These are phyloP conservation scores for Candolleomyces efflorescens DNA, from an alignment of 768 basidiomycete genomes.

Conservation along the genomic window DNA sequence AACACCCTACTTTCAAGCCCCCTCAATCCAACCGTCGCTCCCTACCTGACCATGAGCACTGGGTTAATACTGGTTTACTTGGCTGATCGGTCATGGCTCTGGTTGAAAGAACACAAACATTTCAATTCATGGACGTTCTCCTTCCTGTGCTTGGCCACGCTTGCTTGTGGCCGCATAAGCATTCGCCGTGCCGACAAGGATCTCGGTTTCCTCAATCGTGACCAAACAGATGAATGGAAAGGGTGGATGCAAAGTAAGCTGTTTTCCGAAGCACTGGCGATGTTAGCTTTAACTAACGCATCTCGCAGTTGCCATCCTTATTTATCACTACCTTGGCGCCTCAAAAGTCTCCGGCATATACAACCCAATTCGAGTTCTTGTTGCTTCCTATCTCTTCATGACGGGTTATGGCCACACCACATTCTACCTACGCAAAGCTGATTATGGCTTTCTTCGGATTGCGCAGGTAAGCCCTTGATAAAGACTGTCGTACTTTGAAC, in stretches of 20 bases:
- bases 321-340: conserved; percentile 90
- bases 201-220: conserved; percentile 83
- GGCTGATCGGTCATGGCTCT: conserved; percentile 83
- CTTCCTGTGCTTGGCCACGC: conserved; percentile 47
- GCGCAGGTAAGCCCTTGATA: conserved; percentile 46
- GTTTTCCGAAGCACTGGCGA: conserved; percentile 2
- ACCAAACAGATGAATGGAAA: conserved; percentile 97
- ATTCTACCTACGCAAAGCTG: conserved; percentile 86
- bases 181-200: conserved; percentile 75
- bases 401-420: conserved; percentile 88
- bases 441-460: conserved; percentile 76
- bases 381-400: conserved; percentile 91
- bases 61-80: conserved; percentile 53
- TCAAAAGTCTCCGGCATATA: conserved; percentile 91
- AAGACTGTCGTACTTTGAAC: background rate
- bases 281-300: background rate
- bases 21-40: background rate
- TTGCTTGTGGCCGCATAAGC: conserved; percentile 59
- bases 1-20: background rate
- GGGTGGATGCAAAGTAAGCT: conserved; percentile 94
- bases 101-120: conserved; percentile 88
- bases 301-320: conserved; percentile 71
- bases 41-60: conserved; percentile 11
- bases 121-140: conserved; percentile 68
- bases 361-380: conserved; percentile 84